Base-by-base conservation (phyloP, 306 rosid genomes). In the Abrus precatorius region DNA sequence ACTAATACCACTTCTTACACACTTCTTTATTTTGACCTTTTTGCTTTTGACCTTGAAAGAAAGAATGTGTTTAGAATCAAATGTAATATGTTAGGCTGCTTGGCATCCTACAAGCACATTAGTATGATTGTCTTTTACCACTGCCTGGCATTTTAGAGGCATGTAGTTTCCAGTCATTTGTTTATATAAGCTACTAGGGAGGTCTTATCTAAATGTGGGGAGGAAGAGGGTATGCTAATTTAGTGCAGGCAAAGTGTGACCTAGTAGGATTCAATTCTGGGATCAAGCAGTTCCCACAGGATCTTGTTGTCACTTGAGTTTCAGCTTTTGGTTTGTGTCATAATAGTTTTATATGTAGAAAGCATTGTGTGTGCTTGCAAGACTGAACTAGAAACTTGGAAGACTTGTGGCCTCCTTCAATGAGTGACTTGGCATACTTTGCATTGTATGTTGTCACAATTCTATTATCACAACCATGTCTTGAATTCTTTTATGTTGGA, bases 381-480 rank as follows among this genome's bases (percentile, higher is more conserved):
- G 36, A 30, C 66, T 53, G 28, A 45, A 52, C 45, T 52, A 27
- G 43, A 77, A 66, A 47, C 49, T 59, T 59, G 5, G 5, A 29
- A 14, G 11, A 60, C 71, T 52, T 72, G 32, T 13, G 5, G 54
- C 67, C 48, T 77, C 48, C 55, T 30, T 69, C 8, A 13, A 4
- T 71, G 71, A 32, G 12, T 61, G 47, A 70, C 82, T 80, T 33
- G 64, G 47, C 64, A 71, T 61, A 13, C 34, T 69, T 36, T 33
- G 36, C 66, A 63, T 80, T 49, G 33, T 62, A 62, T 38, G 33
- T 75, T 63, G 28, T n/a, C 27, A n/a, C 30, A 3, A 43, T 59
- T 64, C 32, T 59, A 44, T 44, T 47, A 78, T 38, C 49, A 34
- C 34, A 61, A 13, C 75, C 76, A 27, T 56, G 55, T 13, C 71